These are phyloP conservation scores for Hyparrhenia diplandra DNA, from an alignment of 176 grass and related monocot genomes.

Conservation along the genomic window DNA sequence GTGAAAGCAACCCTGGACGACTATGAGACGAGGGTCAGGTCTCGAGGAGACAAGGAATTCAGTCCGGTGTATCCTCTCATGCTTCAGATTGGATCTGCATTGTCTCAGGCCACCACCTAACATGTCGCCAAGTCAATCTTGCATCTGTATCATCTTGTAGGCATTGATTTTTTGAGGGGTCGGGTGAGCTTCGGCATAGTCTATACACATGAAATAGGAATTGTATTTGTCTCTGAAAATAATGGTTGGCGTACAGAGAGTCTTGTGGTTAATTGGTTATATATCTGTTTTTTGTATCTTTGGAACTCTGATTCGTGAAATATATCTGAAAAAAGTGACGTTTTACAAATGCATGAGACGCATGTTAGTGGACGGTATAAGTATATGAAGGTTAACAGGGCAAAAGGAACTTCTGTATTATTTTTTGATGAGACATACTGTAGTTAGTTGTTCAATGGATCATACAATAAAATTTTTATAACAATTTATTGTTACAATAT, in stretches of 20 bases:
- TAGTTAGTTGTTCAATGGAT: neutral
- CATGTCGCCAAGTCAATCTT: neutral
- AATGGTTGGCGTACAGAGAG: slow-evolving; percentile 6
- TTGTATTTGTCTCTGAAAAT: slow-evolving; percentile 29
- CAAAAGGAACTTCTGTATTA: neutral
- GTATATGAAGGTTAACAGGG: neutral
- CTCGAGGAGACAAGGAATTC: slow-evolving; percentile 77
- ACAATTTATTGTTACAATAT: neutral
- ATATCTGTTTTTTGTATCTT: neutral
- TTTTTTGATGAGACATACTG: neutral
- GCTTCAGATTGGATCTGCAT: slow-evolving; percentile 69
- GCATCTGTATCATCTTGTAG: slow-evolving; percentile 37
- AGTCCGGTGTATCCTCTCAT: slow-evolving; percentile 84
- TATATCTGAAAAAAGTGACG: neutral
- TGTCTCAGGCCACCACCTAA: slow-evolving; percentile 38
- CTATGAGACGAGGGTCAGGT: slow-evolving; percentile 68
- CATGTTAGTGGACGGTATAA: neutral
- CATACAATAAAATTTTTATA: neutral
- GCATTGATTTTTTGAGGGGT: slow-evolving; percentile 24
- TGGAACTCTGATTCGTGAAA: neutral
- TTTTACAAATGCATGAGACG: neutral
- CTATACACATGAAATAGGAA: slow-evolving; percentile 38
- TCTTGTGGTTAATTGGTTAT: too few species aligned
- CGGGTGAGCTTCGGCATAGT: slow-evolving; percentile 2
- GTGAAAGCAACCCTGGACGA: slow-evolving; percentile 89